Conservation (phyloP, 2,329 filamentous ascomycete genomes). For the Periconia macrospinosa region DNA sequence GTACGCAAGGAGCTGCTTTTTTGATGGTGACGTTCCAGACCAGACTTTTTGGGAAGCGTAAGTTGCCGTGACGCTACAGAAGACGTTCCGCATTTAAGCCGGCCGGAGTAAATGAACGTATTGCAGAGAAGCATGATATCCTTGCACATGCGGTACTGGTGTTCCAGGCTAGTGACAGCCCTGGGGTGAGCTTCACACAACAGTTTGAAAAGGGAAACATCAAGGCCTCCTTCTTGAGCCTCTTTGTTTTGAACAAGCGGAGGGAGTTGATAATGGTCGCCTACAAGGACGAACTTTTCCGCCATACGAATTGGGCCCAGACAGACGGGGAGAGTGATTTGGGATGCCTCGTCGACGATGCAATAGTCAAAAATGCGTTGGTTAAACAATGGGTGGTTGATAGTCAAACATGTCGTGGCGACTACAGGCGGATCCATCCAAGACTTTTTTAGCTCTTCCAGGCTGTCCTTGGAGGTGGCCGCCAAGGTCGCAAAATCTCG, state of each 20-base stretch:
- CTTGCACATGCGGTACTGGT: slow-evolving; percentile 98
- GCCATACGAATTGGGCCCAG: slow-evolving; percentile 93
- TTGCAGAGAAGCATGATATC: slow-evolving; percentile 96
- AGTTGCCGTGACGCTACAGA: slow-evolving; percentile 72
- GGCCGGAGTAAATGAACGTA: slow-evolving; percentile 87
- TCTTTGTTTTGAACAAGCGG: slow-evolving; percentile 92
- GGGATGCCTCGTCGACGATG: slow-evolving; percentile 96
- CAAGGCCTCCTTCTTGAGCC: slow-evolving; percentile 81
- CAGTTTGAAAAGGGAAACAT: slow-evolving; percentile 91
- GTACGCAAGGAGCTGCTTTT: slow-evolving; percentile 16
- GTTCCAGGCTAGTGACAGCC: slow-evolving; percentile 87
- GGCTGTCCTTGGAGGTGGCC: slow-evolving; percentile 69
- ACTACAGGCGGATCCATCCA: slow-evolving; percentile 89
- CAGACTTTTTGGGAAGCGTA: slow-evolving; percentile 57
- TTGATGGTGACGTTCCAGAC: slow-evolving; percentile 39
- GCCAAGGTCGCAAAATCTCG: slow-evolving; percentile 82
- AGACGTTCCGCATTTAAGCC: slow-evolving; percentile 84
- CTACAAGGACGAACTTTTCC: slow-evolving; percentile 88
- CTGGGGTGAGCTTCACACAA: slow-evolving; percentile 85
- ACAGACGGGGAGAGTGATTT: slow-evolving; percentile 94
- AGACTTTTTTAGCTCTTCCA: slow-evolving; percentile 79
- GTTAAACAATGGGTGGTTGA: slow-evolving; percentile 85
- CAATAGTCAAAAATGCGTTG: slow-evolving; percentile 95
- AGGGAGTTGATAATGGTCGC: slow-evolving; percentile 94
- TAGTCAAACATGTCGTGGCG: slow-evolving; percentile 90